Base-by-base conservation (phyloP, 2,329 filamentous ascomycete species). In the Diaporthe longicolla region DNA sequence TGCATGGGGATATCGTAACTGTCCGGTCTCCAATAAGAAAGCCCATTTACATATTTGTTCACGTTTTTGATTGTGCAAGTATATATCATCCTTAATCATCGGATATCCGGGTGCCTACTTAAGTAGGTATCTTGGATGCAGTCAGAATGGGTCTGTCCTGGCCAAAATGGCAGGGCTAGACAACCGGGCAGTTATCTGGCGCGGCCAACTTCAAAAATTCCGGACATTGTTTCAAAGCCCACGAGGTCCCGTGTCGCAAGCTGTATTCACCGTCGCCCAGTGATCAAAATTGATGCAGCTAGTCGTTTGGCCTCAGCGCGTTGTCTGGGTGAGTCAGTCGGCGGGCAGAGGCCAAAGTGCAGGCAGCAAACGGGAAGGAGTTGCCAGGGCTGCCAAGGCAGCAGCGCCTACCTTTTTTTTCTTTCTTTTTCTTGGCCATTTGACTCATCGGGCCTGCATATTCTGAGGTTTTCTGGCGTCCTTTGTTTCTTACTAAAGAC, bases 311-410 rank as follows among this genome's bases (percentile, higher is more conserved):
- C 37, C 37, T 40, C 37, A 40, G 37, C 43, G 11, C 26, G 19
- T 21, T 54, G 13, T 52, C 4, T n/a, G 4, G n/a, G 13, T 69
- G 71, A 72, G 61, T 72, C 59, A 72, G 40, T 52, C 71, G 71
- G 71, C 17, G 37, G 37, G 24, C 54, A 32, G 32, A 7, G 68
- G 52, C 29, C 29, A 40, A 43, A 59, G 26, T 57, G 68, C 43
- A 50, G 48, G 17, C 43, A 65, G 45, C 26, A n/a, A 13, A n/a
- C 35, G 4, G 45, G 50, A 40, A 13, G 37, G 35, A 37, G 35
- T 37, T 37, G 11, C 35, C 35, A 48, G n/a, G 13, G 21, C 29
- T 32, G 3, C 32, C 57, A 43, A 72, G 71, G 71, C 71, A 73
- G 52, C 71, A 37, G 37, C 37, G 35, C 35, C 35, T 13, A 37